Base-by-base conservation (phyloP, 345 rosid genomes). In the Cardamine chenopodiifolia region DNA sequence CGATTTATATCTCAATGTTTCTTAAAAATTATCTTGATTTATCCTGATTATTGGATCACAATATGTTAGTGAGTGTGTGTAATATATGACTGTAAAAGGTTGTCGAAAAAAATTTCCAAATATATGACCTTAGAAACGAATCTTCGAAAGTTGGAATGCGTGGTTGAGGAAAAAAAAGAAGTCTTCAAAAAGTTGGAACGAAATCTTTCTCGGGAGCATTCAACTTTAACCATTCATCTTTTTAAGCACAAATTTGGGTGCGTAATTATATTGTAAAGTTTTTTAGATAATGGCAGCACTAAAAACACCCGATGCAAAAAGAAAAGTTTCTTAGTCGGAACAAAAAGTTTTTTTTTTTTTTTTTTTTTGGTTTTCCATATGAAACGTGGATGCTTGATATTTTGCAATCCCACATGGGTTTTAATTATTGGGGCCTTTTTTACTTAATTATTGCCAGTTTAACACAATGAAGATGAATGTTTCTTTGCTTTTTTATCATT, bases 161-260 rank as follows among this genome's bases (percentile, higher is more conserved):
- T 37, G 42, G 42, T 37, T 11, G 45, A 40, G 12, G 3, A 4
- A 13, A 39, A 39, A 39, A 39, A 39, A 4, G 1, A 40, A 40
- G 45, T 60, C n/a, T 15, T 23, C 19, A 7, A 70, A 71, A 71
- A 60, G 50, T 48, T 34, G n/a, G 14, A 26, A 25, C 6, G 47
- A 58, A 44, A 70, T 31, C 34, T 56, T 19, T 70, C 26, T 68
- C 28, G 28, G 8, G 10, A 22, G 62, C 62, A 62, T 37, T 17
- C 44, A 34, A 34, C 52, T 61, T 49, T 61, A 25, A 52, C 19
- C 54, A 72, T 72, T 72, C 62, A 52, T 72, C 62, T 60, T 70
- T 71, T 25, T 2, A 17, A 32, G 49, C 35, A 71, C 12, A 17
- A 45, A 5, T 49, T 48, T 50, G 7, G 28, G 50, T 35, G 60